Conservation (phyloP, 768 basidiomycete species). For the Russula emetica region DNA sequence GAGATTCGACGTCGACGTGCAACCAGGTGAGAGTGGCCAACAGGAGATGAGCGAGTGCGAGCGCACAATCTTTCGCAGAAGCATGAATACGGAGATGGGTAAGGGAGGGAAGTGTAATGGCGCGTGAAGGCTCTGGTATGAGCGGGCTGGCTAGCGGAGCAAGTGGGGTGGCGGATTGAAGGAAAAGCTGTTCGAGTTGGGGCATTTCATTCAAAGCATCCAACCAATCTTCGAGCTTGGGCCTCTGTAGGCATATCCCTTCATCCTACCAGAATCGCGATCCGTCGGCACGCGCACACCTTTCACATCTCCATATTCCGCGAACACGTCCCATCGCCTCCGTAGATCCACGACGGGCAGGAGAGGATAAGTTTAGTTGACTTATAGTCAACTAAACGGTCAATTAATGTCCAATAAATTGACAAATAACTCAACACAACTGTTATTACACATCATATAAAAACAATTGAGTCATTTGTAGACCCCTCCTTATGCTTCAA, state of each 20-base stretch:
- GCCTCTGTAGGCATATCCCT: conserved; percentile 85
- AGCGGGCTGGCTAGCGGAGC: no score
- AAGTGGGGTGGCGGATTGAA: not conserved
- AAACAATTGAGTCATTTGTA: no score
- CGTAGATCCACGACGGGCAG: no score
- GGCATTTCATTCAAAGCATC: not conserved
- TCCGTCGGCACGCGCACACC: conserved; percentile 90
- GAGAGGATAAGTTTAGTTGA: no score
- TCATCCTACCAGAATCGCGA: conserved; percentile 81
- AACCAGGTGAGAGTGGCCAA: not conserved
- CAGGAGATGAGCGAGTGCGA: conserved; percentile 9
- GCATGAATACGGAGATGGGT: not conserved
- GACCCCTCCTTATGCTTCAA: no score
- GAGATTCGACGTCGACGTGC: not conserved
- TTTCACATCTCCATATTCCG: conserved; percentile 80
- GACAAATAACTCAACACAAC: no score
- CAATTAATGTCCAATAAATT: no score
- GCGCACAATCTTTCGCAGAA: not conserved
- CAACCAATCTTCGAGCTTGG: not conserved
- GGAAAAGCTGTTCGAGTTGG: not conserved
- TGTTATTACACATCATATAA: no score
- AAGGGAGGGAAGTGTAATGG: not conserved
- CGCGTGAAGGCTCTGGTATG: no score
- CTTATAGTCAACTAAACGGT: no score
- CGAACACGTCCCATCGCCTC: conserved; percentile 90